Percentiles rank a stretch among this genome's conserved stretches.
Conservation (phyloP, 257 asterid genomes). For the Nicotiana attenuata region DNA sequence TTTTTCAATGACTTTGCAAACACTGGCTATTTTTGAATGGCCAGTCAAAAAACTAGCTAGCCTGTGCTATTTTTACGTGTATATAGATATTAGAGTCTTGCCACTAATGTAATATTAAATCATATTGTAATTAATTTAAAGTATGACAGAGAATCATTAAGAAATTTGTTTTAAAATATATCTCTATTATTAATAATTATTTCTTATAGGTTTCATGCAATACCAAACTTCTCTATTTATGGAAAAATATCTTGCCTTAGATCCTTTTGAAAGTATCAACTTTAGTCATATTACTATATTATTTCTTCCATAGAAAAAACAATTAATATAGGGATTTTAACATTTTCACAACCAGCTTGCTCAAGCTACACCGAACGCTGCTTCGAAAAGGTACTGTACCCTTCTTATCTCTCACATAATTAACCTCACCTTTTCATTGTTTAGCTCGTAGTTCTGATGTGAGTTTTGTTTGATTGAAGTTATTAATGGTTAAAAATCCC, state of each 20-base stretch:
- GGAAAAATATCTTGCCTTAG: too few species aligned
- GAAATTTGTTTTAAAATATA: too few species aligned
- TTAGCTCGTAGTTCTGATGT: neutral
- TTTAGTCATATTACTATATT: neutral
- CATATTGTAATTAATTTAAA: too few species aligned
- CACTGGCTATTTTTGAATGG: too few species aligned
- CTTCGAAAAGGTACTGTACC: neutral
- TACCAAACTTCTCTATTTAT: neutral
- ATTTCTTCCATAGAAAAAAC: neutral
- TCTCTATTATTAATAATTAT: neutral
- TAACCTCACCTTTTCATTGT: neutral
- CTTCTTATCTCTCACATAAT: neutral
- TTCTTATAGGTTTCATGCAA: neutral
- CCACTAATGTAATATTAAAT: too few species aligned
- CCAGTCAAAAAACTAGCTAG: too few species aligned
- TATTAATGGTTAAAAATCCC: neutral
- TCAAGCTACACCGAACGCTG: neutral
- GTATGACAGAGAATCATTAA: too few species aligned
- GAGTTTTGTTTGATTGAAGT: neutral
- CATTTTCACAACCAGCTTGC: neutral
- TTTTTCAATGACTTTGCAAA: too few species aligned
- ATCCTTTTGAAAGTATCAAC: neutral
- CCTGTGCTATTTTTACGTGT: too few species aligned
- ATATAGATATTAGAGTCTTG: too few species aligned
- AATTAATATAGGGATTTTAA: neutral